These are phyloP conservation scores for Chaetoceros muelleri DNA, from an alignment of 108 stramenopile genomes.

Conservation along the genomic window DNA sequence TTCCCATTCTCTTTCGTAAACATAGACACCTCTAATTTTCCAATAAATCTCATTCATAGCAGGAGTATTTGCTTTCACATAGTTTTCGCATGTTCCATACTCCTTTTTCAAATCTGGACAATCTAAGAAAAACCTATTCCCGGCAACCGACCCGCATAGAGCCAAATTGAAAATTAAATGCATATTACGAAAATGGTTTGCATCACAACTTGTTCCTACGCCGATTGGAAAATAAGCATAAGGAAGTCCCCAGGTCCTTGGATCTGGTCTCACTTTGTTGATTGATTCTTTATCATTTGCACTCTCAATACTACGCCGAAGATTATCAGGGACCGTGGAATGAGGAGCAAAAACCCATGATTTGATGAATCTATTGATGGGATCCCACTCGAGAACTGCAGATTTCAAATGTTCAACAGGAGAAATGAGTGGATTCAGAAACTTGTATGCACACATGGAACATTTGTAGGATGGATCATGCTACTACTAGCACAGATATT, in stretches of 20 bases:
- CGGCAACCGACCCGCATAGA: slow-evolving; percentile 80
- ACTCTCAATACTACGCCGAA: slow-evolving; percentile 46
- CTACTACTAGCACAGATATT: too few relatives aligned
- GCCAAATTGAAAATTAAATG: slow-evolving; percentile 80
- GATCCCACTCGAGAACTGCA: slow-evolving; percentile 84
- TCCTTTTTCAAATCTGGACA: slow-evolving; percentile 59
- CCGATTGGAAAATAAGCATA: slow-evolving; percentile 84
- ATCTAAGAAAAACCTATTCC: slow-evolving; percentile 69
- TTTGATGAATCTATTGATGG: slow-evolving; percentile 62
- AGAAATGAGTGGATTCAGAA: slow-evolving; percentile 3
- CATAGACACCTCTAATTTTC: slow-evolving; percentile 82
- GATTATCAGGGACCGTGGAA: slow-evolving; percentile 55
- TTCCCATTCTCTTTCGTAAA: slow-evolving; percentile 68
- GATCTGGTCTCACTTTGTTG: slow-evolving; percentile 66
- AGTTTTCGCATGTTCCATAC: slow-evolving; percentile 65
- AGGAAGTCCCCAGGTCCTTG: slow-evolving; percentile 67
- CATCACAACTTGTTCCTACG: slow-evolving; percentile 56
- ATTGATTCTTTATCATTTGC: slow-evolving; percentile 22
- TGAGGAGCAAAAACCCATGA: slow-evolving; percentile 86
- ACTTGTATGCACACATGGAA: too few relatives aligned
- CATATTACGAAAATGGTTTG: slow-evolving; percentile 78
- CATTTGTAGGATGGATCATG: too few relatives aligned
- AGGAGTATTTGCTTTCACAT: slow-evolving; percentile 62
- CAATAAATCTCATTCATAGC: slow-evolving; percentile 71
- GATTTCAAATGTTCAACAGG: background rate